Percentiles rank a stretch among this genome's conserved stretches.
Evolutionary conservation across 179 eudicot species (phyloP).

Genomic region (Spergularia azorica): DNA sequence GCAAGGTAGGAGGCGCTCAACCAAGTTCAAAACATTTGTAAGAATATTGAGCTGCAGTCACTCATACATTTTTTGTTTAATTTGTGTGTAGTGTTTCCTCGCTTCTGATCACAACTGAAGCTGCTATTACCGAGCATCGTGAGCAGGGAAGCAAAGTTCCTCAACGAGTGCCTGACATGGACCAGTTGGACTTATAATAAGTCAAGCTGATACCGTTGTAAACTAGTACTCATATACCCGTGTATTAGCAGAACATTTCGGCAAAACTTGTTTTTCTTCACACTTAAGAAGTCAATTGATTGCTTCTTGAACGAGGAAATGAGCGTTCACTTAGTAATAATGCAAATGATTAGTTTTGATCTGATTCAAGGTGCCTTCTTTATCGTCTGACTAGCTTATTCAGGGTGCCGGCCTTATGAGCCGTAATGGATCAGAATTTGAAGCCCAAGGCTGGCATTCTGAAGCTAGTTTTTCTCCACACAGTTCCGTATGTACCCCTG

Average conservation of each 20-base stretch:
- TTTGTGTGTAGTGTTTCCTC: conserved; percentile 64
- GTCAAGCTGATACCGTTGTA: not conserved
- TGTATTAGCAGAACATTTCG: not conserved
- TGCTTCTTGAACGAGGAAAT: conserved; percentile 9
- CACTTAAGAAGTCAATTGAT: not conserved
- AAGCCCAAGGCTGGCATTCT: not conserved
- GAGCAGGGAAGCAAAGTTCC: conserved; percentile 59
- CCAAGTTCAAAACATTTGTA: not conserved
- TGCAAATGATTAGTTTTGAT: not conserved
- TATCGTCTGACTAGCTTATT: too few relatives aligned
- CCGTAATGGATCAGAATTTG: not conserved
- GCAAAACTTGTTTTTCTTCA: not conserved
- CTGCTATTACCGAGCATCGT: conserved; percentile 53
- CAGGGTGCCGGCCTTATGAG: not conserved
- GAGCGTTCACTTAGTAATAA: not conserved
- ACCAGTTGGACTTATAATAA: conserved; percentile 48
- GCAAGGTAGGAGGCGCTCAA: conserved; percentile 59
- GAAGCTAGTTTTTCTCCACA: not conserved
- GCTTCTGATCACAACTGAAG: conserved; percentile 82
- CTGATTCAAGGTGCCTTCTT: not conserved
- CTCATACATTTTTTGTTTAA: not conserved
- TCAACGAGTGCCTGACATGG: conserved; percentile 78
- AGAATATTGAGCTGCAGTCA: not conserved
- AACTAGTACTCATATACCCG: not conserved
- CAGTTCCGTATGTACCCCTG: too few relatives aligned